phyloP scores from a whole-genome alignment of 306 rosid genomes.

The Cucumis cinereus region DNA sequence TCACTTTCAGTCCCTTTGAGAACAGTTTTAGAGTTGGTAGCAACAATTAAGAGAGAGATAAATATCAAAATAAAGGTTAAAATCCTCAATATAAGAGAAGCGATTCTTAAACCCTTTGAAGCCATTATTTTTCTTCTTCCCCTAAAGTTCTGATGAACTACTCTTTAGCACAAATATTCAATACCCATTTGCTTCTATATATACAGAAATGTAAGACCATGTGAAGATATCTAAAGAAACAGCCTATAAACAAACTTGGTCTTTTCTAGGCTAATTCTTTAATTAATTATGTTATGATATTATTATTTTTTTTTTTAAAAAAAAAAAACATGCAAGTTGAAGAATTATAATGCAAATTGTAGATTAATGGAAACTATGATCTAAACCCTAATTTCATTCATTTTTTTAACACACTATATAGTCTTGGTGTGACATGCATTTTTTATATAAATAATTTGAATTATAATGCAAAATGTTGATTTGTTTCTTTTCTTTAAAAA shows the following conservation, averaged over 20 bases:
- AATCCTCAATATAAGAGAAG: conserved; percentile 4
- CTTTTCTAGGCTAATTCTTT: background rate
- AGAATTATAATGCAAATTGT: no score
- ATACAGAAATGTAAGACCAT: background rate
- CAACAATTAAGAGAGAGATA: conserved; percentile 3
- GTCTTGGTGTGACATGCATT: no score
- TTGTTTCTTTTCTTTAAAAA: no score
- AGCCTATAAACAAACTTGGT: background rate
- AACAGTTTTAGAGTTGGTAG: conserved; percentile 2
- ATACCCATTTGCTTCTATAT: background rate
- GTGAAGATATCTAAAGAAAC: background rate
- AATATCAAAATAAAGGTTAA: conserved; percentile 5
- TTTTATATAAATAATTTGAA: no score
- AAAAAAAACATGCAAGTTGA: background rate
- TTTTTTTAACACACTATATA: no score
- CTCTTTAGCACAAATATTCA: background rate
- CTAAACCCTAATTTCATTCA: no score
- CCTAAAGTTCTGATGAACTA: background rate
- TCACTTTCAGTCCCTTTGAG: background rate
- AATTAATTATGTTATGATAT: background rate
- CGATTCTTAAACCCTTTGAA: background rate
- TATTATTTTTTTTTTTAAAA: background rate
- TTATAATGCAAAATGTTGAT: no score
- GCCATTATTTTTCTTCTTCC: background rate
- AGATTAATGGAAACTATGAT: no score